Percentiles rank a stretch among this genome's conserved stretches.
Evolutionary conservation across 78 protist genomes (phyloP).

Genomic region (Tieghemostelium lacteum): DNA sequence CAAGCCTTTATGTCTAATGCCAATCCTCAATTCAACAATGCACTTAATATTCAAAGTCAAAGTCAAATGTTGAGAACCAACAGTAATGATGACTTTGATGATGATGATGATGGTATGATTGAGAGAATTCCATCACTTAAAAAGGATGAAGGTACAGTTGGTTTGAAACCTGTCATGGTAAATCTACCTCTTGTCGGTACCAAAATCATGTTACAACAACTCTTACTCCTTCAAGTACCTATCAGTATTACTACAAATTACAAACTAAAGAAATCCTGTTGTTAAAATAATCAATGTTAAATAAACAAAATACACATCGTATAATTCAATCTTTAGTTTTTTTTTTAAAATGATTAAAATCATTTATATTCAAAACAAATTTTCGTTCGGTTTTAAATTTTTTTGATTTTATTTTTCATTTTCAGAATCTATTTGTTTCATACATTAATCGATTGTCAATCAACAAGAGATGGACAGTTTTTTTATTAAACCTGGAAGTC

Average conservation of each 20-base stretch:
- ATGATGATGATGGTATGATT: not conserved
- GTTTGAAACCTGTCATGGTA: constrained; percentile 54
- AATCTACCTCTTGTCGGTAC: constrained; percentile 39
- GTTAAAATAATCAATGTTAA: not conserved
- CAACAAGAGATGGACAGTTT: constrained; percentile 78
- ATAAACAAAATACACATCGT: no score
- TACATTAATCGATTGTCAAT: no score
- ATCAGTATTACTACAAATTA: constrained; percentile 4
- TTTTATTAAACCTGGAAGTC: constrained; percentile 55
- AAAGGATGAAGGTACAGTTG: constrained; percentile 5
- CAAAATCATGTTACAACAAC: constrained; percentile 1
- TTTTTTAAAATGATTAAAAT: no score
- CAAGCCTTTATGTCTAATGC: no score
- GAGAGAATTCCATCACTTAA: not conserved
- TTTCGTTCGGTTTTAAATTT: no score
- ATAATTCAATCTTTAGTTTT: no score
- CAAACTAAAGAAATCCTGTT: not conserved
- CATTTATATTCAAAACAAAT: no score
- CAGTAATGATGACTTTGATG: not conserved
- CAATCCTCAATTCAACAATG: not conserved
- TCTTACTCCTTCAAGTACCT: constrained; percentile 1
- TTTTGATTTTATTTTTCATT: no score
- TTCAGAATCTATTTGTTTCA: no score
- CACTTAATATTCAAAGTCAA: not conserved
- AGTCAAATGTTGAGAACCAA: no score